Evolutionary conservation across 2,329 filamentous ascomycete species (phyloP), one percentile per base, ranked within the genome.

Genomic region (Alternaria incomplexa): DNA sequence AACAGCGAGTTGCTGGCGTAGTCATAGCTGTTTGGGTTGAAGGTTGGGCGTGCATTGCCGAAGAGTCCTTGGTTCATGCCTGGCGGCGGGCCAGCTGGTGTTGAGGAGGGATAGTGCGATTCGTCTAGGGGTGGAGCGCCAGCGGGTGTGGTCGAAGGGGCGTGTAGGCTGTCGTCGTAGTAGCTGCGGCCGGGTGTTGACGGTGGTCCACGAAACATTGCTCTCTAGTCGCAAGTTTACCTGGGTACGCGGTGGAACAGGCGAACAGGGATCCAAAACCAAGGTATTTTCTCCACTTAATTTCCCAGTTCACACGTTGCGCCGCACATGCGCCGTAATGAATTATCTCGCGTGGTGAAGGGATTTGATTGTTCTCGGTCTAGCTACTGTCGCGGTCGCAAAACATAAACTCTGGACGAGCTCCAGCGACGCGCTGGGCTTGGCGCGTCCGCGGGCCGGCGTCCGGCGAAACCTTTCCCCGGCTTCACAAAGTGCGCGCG

Each of bases 141-240:
- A 50, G 85, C 85, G 56, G 87, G 87, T 15, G 87, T 89, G 20
- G 86, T 88, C 6, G 87, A 88, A 47, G 84, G 81, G 44, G 79
- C 77, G 64, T 73, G 63, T 56, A 68, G 69, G 56, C 68, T 69
- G n/a, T 71, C 66, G 64, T 70, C 71, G 61, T 68, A 69, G 47
- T 66, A 70, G 52, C 68, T 67, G 40, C 71, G 71, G 53, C 73
- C 73, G 40, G 78, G 79, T 8, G 78, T 80, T 8, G 79, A 79
- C 47, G 79, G 79, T 32, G 79, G 74, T 45, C 73, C 44, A 70
- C 77, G 75, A 61, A 78, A 79, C 78, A 79, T 80, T 63, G 65
- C 62, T 66, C 63, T 45, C 45, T 44, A 54, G 54, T 28, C 53
- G 32, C 45, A 25, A 25, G 44, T 51, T 45, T 45, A 40, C 36